Base-by-base conservation (phyloP, 75 land plant genomes). In the Ceratopteris richardii region DNA sequence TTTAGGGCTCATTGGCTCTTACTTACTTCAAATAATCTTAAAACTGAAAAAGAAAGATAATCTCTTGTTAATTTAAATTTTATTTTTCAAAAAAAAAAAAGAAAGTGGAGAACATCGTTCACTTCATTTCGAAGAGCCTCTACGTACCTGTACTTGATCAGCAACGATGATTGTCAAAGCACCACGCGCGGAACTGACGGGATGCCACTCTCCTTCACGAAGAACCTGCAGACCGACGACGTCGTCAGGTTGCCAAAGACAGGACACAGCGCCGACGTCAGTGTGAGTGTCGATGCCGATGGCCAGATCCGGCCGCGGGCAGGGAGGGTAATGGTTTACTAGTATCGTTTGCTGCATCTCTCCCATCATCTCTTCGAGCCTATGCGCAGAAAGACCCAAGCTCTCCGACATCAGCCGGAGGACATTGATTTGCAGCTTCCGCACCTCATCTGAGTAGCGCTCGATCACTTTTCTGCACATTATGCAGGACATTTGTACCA, bases 221-320 rank as follows among this genome's bases (percentile, higher is more conserved):
- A 66, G 65, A 47, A 85, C 57, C 39, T 85, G 82, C 2, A 85
- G 79, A 26, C 88, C 86, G 0, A 85, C 71, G 21, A 85, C 88
- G 73, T 68, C 71, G 67, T 82, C 77, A 69, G 71, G 71, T 28
- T 77, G 82, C 48, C 78, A 65, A 65, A 87, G 76, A 22, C 36
- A 47, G 9, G 91, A 72, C 54, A 87, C 66, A 0, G 86, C 79
- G 54, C 78, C 69, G 9, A 79, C 52, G 60, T 85, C 88, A 22
- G 88, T 78, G 77, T 85, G 88, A 41, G 81, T 79, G 27, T 78
- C 82, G 16, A 88, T 78, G 31, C 93, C 93, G 0, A 85, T 69
- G 6, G 93, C 83, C 22, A 85, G 80, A 54, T 88, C 84, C 9
- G 96, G 96, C 39, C 86, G 91, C 21, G 96, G 91, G 70, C 96